Conservation (phyloP, 495 filamentous ascomycete genomes). For the Lasiosphaeria miniovina region DNA sequence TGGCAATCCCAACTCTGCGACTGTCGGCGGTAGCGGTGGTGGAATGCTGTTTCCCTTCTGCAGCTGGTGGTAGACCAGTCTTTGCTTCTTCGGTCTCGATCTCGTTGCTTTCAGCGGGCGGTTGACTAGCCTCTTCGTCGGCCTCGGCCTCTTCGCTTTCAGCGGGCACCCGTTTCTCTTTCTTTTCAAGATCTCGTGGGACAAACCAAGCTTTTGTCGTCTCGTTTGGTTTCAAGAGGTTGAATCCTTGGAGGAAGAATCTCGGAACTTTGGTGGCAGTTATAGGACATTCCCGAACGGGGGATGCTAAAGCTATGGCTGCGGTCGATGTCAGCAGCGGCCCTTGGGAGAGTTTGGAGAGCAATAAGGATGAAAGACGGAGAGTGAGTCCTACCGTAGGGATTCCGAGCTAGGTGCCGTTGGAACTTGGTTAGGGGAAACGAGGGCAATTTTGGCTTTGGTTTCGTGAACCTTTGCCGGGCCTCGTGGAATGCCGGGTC, state of each 20-base stretch:
- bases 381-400: slow-evolving; percentile 49
- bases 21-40: neutral
- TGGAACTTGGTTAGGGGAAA: slow-evolving; percentile 45
- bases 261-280: slow-evolving; percentile 56
- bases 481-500: slow-evolving; percentile 44
- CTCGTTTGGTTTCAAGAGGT: slow-evolving; percentile 54
- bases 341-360: neutral
- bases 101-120: neutral
- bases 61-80: neutral
- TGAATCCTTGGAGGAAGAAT: slow-evolving; percentile 63
- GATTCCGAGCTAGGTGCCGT: slow-evolving; percentile 52
- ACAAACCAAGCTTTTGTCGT: slow-evolving; percentile 56
- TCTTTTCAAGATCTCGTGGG: slow-evolving; percentile 46
- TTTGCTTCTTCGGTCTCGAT: neutral
- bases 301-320: slow-evolving; percentile 64
- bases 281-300: slow-evolving; percentile 58
- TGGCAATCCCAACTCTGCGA: too few species aligned
- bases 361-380: neutral
- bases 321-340: slow-evolving; percentile 17
- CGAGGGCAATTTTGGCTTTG: slow-evolving; percentile 16
- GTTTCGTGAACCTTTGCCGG: slow-evolving; percentile 20
- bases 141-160: neutral
- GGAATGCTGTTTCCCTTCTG: neutral
- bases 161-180: neutral
- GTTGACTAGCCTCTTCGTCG: neutral